Evolutionary conservation across 768 basidiomycete species (phyloP).

Genomic region (Kwoniella europaea): DNA sequence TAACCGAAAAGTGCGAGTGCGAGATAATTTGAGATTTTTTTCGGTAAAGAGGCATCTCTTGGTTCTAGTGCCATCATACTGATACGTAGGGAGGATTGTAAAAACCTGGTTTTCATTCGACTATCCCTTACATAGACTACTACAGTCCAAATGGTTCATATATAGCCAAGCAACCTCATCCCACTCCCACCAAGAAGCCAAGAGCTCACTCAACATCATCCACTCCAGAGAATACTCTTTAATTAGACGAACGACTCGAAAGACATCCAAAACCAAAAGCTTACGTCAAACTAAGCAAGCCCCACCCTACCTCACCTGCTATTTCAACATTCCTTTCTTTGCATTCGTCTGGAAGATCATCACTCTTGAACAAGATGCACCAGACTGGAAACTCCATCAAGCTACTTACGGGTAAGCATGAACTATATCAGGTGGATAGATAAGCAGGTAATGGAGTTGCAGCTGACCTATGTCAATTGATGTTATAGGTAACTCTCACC

Average conservation of each 20-base stretch:
- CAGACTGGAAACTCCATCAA: constrained; percentile 58
- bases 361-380: constrained; percentile 39
- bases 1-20: not conserved
- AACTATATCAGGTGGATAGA: not conserved
- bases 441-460: not conserved
- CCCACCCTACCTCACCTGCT: not conserved
- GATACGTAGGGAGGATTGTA: not conserved
- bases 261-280: not conserved
- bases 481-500: constrained; percentile 85
- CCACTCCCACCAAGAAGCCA: constrained; percentile 1
- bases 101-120: constrained; percentile 19
- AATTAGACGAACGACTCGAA: constrained; percentile 17
- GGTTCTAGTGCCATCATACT: not conserved
- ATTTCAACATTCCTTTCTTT: not conserved
- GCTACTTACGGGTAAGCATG: constrained; percentile 56
- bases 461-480: not conserved
- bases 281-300: not conserved
- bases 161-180: constrained; percentile 13
- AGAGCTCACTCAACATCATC: constrained; percentile 1
- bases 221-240: constrained; percentile 19
- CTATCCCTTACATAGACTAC: no score
- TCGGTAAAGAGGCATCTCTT: no score
- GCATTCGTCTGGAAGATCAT: not conserved
- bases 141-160: constrained; percentile 14
- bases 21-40: constrained; percentile 5